Evolutionary conservation across 371 early-diverging fungal genomes (phyloP), one percentile per base, ranked within the genome.

Genomic region (Choanephora cucurbitarum): DNA sequence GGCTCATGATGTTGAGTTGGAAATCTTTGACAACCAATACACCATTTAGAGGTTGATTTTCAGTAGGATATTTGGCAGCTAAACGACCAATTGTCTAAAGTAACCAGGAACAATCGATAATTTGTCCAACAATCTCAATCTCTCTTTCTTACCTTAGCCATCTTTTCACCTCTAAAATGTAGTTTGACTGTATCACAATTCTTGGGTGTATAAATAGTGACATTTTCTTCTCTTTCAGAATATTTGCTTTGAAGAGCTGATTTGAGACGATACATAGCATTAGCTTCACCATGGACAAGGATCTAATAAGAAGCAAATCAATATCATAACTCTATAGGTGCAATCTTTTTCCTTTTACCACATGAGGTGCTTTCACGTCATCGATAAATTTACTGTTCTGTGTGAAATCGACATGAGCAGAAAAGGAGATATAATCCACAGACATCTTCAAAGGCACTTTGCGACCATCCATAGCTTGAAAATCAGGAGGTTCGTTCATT

Each of bases 341-440:
- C 28, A 28, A 34, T 60, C 70, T 53, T n/a, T n/a, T n/a, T n/a
- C n/a, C n/a, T n/a, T n/a, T n/a, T 76, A 98, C 93, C 43, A 99
- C 81, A 70, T 99, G 89, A n/a, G 92, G 89, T 3, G 99, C 92
- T 34, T 90, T 89, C 37, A 99, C 93, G 53, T 93, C 94, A 54
- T 99, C 95, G 67, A 99, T 99, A 70, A 99, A 99, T 65, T 92
- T 86, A 49, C 90, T 89, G 78, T 99, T 99, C 75, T 99, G 99
- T 6, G 93, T 86, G 70, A 90, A 99, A 75, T 99, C 99, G 9
- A 99, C 99, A 64, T 99, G 99, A 0, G 99, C 99, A 37, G 95
- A 94, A 67, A 99, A 99, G 0, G 99, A 98, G 18, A 99, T 94
- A 72, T 97, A 99, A 50, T 97, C 94, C 37, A 99, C 95, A 0